A percentile compares a stretch with the other conserved stretches of the same genome.
phyloP scores from a whole-genome alignment of 1,284 basidiomycete species.

The Cerrena zonata region DNA sequence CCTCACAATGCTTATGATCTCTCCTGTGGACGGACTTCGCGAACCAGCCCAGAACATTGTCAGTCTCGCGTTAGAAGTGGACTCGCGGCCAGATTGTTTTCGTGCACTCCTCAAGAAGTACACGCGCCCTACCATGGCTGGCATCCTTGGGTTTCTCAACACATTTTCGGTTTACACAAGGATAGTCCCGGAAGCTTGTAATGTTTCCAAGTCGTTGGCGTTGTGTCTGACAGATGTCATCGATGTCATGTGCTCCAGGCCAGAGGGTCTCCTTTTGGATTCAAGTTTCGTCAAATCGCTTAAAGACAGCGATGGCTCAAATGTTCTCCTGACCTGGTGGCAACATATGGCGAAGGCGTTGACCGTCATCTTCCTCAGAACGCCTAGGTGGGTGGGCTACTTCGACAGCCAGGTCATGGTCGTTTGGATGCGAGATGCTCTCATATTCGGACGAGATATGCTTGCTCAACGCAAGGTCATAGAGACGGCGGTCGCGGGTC shows the following conservation, averaged over 20 bases:
- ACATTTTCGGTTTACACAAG: constrained; percentile 61
- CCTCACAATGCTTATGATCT: constrained; percentile 68
- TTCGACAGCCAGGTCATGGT: constrained; percentile 82
- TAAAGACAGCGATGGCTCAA: constrained; percentile 39
- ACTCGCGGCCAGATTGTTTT: constrained; percentile 81
- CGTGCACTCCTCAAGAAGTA: constrained; percentile 65
- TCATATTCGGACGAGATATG: constrained; percentile 85
- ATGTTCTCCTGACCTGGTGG: constrained; percentile 73
- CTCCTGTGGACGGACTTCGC: constrained; percentile 72
- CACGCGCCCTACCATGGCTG: constrained; percentile 62
- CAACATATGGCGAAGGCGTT: constrained; percentile 74
- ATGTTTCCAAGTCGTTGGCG: constrained; percentile 80
- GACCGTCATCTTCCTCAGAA: constrained; percentile 77
- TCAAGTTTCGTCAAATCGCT: constrained; percentile 47
- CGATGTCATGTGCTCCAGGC: constrained; percentile 73
- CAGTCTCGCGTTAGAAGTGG: constrained; percentile 78
- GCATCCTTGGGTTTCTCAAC: constrained; percentile 60
- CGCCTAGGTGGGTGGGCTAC: constrained; percentile 74
- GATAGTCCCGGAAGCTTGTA: constrained; percentile 76
- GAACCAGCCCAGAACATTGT: constrained; percentile 69
- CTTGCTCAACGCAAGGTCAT: constrained; percentile 75
- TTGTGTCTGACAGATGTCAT: constrained; percentile 87
- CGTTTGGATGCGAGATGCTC: constrained; percentile 93
- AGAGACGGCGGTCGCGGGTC: constrained; percentile 56
- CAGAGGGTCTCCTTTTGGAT: constrained; percentile 64